A percentile compares a stretch with the other conserved stretches of the same genome.
Conservation (phyloP, 2,329 filamentous ascomycete species). For the Laburnicola sp. region DNA sequence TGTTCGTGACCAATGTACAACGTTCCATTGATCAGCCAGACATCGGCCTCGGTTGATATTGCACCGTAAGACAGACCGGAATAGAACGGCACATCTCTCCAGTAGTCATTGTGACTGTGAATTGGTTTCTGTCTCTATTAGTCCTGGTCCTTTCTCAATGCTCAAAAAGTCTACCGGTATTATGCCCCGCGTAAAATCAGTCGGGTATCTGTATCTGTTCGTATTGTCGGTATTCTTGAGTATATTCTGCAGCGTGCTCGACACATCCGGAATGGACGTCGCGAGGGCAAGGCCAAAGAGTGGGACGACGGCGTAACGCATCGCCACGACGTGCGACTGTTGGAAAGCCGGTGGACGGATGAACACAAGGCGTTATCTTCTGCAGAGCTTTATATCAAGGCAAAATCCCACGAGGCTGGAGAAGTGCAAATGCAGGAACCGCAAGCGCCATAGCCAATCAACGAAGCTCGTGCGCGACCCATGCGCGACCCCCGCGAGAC, state of each 20-base stretch:
- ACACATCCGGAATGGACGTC: conserved; percentile 46
- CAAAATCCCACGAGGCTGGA: neutral
- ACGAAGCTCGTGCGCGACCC: conserved; percentile 8
- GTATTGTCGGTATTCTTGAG: conserved; percentile 58
- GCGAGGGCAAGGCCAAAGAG: conserved; percentile 23
- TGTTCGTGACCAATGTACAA: no score
- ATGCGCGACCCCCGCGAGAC: neutral
- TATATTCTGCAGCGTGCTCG: conserved; percentile 58
- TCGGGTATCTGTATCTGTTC: conserved; percentile 61
- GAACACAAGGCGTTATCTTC: neutral
- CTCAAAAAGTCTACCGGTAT: conserved; percentile 52
- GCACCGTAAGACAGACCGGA: no score
- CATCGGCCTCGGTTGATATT: no score
- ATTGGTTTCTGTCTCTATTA: conserved; percentile 50
- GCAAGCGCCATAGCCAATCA: conserved; percentile 13
- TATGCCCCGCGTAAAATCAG: conserved; percentile 63
- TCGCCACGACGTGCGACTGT: conserved; percentile 6
- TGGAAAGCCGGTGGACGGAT: neutral
- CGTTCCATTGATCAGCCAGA: no score
- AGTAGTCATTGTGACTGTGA: neutral
- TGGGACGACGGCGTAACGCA: conserved; percentile 25
- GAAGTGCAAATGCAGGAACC: conserved; percentile 5
- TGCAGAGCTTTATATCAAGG: conserved; percentile 1
- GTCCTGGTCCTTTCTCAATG: conserved; percentile 18
- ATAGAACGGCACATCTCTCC: no score